Base-by-base conservation (phyloP, 2,329 filamentous ascomycete genomes). In the Pseudofabraea citricarpa region DNA sequence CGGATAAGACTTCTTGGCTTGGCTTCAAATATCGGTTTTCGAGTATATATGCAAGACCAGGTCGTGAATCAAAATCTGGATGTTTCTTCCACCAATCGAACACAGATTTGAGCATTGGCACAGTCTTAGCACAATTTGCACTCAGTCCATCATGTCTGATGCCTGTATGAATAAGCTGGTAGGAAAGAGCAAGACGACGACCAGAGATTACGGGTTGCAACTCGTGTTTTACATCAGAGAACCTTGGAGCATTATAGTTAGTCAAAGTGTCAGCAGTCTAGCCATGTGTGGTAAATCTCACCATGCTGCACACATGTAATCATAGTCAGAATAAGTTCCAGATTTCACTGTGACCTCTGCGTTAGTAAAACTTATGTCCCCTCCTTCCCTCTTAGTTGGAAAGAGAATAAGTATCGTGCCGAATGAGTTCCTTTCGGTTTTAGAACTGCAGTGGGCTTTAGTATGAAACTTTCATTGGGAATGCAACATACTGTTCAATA, bases 221-320 rank as follows among this genome's bases (percentile, higher is more conserved):
- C 53, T 79, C 68, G 49, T 78, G 72, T 1, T 60, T 62, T 1
- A 78, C 72, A 43, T 79, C 73, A 0, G 72, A 69, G 53, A 75
- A 79, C 76, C 68, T 71, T n/a, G n/a, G n/a, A n/a, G n/a, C n/a
- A n/a, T n/a, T n/a, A n/a, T n/a, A n/a, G n/a, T n/a, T n/a, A n/a
- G n/a, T n/a, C n/a, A n/a, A n/a, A n/a, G n/a, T n/a, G n/a, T n/a
- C n/a, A n/a, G n/a, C n/a, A n/a, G n/a, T n/a, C n/a, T n/a, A n/a
- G n/a, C n/a, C n/a, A n/a, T n/a, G n/a, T n/a, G n/a, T n/a, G n/a
- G 19, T n/a, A 29, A n/a, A n/a, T n/a, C 40, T 36, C 24, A 42
- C 46, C 57, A 44, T 44, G 51, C 61, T 8, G 66, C 53, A 32
- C 53, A 60, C 5, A 57, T 56, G 26, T 57, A 19, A 15, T 59